phyloP scores from a whole-genome alignment of 495 filamentous ascomycete genomes.

The Xylaria flabelliformis region DNA sequence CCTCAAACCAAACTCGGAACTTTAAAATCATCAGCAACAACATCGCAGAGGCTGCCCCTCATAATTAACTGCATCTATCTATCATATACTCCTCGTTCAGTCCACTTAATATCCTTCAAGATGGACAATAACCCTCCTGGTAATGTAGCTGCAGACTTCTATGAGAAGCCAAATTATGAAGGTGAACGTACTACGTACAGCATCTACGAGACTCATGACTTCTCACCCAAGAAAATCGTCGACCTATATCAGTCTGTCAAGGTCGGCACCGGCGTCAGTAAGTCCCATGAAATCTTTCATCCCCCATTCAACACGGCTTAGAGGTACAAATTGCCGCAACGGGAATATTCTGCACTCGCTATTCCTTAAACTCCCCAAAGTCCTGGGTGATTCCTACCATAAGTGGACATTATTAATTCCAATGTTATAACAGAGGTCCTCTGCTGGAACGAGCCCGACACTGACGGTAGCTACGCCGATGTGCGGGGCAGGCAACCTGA shows the following conservation, averaged over 20 bases:
- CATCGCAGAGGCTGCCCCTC: not conserved
- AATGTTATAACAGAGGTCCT: not conserved
- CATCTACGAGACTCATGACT: not conserved
- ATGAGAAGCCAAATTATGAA: not conserved
- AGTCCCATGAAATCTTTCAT: no score
- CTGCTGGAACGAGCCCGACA: constrained; percentile 1
- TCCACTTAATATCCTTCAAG: not conserved
- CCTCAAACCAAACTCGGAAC: not conserved
- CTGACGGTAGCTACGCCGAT: not conserved
- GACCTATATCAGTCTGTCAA: not conserved
- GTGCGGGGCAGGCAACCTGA: not conserved
- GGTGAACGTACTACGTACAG: not conserved
- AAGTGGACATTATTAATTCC: no score
- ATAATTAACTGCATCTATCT: not conserved
- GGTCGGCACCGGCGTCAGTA: not conserved
- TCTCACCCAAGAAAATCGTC: not conserved
- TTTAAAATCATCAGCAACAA: not conserved
- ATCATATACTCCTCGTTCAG: not conserved
- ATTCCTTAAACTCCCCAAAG: no score
- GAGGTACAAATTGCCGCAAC: no score
- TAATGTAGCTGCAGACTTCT: constrained; percentile 1
- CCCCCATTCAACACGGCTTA: no score
- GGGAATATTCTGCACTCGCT: no score
- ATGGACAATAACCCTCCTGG: not conserved
- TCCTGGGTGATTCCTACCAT: no score